Base-by-base conservation (phyloP, 2,329 filamentous ascomycete species). In the Colletotrichum karsti region DNA sequence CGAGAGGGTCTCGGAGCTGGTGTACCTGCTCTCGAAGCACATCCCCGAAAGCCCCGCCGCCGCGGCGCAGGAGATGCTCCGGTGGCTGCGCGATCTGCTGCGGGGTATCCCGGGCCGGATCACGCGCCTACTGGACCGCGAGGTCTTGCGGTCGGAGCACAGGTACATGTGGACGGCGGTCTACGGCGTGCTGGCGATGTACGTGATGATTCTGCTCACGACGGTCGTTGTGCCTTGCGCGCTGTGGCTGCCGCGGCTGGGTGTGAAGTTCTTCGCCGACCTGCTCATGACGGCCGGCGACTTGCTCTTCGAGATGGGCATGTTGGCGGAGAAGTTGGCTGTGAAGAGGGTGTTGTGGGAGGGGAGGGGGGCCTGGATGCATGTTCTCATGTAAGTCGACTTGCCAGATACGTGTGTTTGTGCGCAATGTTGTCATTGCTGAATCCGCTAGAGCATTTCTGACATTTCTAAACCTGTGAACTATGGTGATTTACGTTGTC, bases 141-240 rank as follows among this genome's bases (percentile, higher is more conserved):
- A 18, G 7, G 10, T 65, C 0, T 44, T 68, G 2, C 2, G 60
- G 8, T 24, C 65, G 2, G 65, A 68, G 46, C 24, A 37, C 13
- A 20, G 18, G 9, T 46, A 64, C 24, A 18, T 71, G 51, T 71
- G 69, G 48, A 71, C 30, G 37, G 42, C n/a, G 64, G 24, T 10
- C 7, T 50, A 28, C 24, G 28, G 46, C 15, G 22, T 50, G 7
- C 33, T 35, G 37, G 39, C n/a, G 63, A n/a, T 26, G 15, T 50
- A 50, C 46, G 26, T 15, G 22, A 28, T 50, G 8, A 50, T 73
- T 42, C 61, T 69, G 7, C 60, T 75, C 62, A 64, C 63, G 9
- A 71, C 69, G 35, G 65, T 59, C 0, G 15, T 65, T 7, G 53
- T 64, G 2, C 7, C 24, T 1, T 65, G 46, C 7, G 15, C 60